These are phyloP conservation scores for Coemansia sp. DNA, from an alignment of 371 early-diverging fungal genomes.

Conservation along the genomic window DNA sequence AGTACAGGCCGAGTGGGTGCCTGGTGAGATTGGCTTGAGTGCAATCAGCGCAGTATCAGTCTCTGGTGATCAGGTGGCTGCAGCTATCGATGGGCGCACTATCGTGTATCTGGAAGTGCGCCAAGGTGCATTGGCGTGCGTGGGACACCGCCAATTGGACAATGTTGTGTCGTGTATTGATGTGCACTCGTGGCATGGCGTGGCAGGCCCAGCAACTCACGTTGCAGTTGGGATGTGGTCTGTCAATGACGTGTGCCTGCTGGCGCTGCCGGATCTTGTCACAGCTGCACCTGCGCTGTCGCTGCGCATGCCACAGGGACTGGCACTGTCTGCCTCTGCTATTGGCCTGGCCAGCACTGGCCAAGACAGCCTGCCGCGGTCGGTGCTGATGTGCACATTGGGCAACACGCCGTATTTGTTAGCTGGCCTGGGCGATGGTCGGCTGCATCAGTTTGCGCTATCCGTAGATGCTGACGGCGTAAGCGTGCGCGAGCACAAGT, in stretches of 20 bases:
- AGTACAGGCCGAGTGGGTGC: constrained; percentile 36
- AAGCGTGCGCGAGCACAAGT: constrained; percentile 56
- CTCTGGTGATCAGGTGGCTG: constrained; percentile 54
- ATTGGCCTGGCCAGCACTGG: not conserved
- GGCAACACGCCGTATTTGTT: constrained; percentile 66
- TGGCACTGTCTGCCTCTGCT: not conserved
- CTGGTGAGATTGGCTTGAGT: not conserved
- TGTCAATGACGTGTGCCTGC: constrained; percentile 61
- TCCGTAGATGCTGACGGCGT: not conserved
- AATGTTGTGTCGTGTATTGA: constrained; percentile 76
- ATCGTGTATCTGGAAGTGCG: constrained; percentile 62
- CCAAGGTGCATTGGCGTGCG: constrained; percentile 46
- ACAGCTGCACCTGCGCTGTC: constrained; percentile 54
- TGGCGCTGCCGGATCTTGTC: constrained; percentile 61
- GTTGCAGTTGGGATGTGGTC: constrained; percentile 80
- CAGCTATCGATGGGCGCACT: constrained; percentile 58
- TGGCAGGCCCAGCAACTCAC: constrained; percentile 48
- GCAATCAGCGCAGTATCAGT: constrained; percentile 54
- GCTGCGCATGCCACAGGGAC: constrained; percentile 10
- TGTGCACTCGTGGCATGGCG: constrained; percentile 52
- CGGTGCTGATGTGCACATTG: constrained; percentile 63
- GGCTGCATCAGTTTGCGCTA: constrained; percentile 52
- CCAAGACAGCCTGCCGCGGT: constrained; percentile 68
- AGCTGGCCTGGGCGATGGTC: constrained; percentile 79
- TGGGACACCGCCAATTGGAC: constrained; percentile 51